Evolutionary conservation across 192 early-diverging fungal genomes (phyloP).

Genomic region (Rhizophagus prolifer): DNA sequence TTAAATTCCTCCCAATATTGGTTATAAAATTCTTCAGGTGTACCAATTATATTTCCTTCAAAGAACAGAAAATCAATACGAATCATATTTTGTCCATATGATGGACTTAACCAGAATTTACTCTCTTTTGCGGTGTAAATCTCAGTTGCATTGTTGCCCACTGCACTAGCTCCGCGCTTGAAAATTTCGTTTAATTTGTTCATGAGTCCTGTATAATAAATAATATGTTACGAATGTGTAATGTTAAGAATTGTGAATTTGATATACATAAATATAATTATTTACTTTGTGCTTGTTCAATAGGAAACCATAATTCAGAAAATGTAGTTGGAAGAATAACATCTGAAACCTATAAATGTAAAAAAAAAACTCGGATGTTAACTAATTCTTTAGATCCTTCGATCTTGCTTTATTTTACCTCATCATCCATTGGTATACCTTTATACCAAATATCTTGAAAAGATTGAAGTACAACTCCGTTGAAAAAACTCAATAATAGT

Average conservation of each 20-base stretch:
- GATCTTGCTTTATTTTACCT: too few relatives aligned
- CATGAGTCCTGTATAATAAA: background rate
- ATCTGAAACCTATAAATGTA: too few relatives aligned
- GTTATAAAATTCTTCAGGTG: background rate
- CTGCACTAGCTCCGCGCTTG: background rate
- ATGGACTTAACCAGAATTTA: background rate
- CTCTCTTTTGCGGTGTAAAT: background rate
- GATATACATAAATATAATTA: too few relatives aligned
- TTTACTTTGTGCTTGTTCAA: background rate
- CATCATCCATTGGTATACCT: constrained; percentile 1
- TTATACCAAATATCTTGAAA: constrained; percentile 2
- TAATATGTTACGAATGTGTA: too few relatives aligned
- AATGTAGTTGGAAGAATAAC: background rate
- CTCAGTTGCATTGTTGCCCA: background rate
- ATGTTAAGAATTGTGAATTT: too few relatives aligned
- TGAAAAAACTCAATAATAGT: background rate
- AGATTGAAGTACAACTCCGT: background rate
- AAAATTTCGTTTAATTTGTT: background rate
- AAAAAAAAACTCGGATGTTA: background rate
- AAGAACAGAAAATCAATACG: background rate
- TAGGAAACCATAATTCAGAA: background rate
- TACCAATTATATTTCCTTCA: background rate
- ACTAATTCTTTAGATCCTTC: background rate
- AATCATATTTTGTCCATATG: background rate
- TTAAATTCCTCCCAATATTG: background rate